These are phyloP conservation scores for Trichomonascus vanleenenianus DNA, from an alignment of 805 yeast species.

Conservation along the genomic window DNA sequence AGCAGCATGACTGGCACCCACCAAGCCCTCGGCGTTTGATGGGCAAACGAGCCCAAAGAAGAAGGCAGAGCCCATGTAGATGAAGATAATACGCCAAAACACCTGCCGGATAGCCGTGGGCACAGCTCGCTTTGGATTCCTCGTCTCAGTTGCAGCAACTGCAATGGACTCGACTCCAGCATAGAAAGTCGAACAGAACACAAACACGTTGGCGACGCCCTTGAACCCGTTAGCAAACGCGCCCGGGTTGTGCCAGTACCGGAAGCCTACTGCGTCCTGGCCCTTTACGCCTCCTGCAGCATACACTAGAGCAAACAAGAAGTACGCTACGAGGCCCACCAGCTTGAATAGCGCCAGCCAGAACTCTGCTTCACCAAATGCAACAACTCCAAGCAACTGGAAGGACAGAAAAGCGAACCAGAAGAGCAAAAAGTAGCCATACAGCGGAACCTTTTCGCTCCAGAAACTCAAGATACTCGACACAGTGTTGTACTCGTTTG, in stretches of 20 bases:
- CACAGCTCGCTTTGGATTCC: conserved; percentile 52
- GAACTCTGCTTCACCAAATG: conserved; percentile 59
- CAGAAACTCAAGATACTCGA: conserved; percentile 38
- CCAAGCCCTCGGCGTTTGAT: conserved; percentile 40
- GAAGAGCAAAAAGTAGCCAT: conserved; percentile 43
- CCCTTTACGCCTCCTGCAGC: conserved; percentile 49
- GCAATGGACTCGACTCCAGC: conserved; percentile 55
- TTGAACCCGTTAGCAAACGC: conserved; percentile 36
- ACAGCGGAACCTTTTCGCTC: conserved; percentile 39
- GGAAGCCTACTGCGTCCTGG: conserved; percentile 49
- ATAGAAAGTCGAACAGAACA: conserved; percentile 52
- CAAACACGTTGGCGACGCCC: conserved; percentile 47
- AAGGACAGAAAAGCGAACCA: conserved; percentile 41
- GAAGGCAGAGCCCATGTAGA: conserved; percentile 51
- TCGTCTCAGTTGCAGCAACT: conserved; percentile 56
- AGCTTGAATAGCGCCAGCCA: conserved; percentile 50
- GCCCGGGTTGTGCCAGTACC: conserved; percentile 53
- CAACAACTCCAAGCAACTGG: conserved; percentile 45
- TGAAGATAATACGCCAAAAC: conserved; percentile 45
- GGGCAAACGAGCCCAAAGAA: conserved; percentile 57
- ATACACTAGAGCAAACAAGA: conserved; percentile 46
- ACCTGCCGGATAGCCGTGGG: conserved; percentile 56
- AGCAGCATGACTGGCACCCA: conserved; percentile 31
- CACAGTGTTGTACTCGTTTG: conserved; percentile 43
- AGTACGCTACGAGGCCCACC: conserved; percentile 48